Evolutionary conservation across 495 filamentous ascomycete genomes (phyloP).

Genomic region (Tuber aestivum): DNA sequence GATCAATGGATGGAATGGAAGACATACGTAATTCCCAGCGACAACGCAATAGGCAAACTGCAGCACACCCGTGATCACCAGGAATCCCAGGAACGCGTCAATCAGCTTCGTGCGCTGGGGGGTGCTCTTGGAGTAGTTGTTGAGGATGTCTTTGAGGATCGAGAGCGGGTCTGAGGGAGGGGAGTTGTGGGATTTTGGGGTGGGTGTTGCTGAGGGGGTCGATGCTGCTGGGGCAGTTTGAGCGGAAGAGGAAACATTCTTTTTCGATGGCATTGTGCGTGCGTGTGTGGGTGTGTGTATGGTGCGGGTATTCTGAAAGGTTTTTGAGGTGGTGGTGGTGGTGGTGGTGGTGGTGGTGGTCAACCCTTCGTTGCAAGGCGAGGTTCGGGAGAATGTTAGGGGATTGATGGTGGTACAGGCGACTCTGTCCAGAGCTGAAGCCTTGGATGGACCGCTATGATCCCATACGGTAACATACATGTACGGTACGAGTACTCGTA

Average conservation of each 20-base stretch:
- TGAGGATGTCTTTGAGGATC: slow-evolving; percentile 52
- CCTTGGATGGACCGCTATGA: background rate
- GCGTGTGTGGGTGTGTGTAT: slow-evolving; percentile 8
- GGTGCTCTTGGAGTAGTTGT: slow-evolving; percentile 70
- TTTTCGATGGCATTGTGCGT: slow-evolving; percentile 34
- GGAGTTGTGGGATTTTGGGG: slow-evolving; percentile 8
- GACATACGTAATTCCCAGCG: slow-evolving; percentile 86
- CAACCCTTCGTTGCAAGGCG: background rate
- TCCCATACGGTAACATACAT: too few relatives aligned
- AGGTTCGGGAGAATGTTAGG: too few relatives aligned
- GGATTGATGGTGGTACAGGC: slow-evolving; percentile 30
- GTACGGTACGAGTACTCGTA: too few relatives aligned
- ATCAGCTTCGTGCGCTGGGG: slow-evolving; percentile 87
- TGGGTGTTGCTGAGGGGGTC: background rate
- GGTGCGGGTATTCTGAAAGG: slow-evolving; percentile 13
- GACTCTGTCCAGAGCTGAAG: slow-evolving; percentile 34
- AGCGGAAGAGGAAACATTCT: slow-evolving; percentile 21
- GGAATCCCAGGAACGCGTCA: slow-evolving; percentile 85
- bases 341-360: slow-evolving; percentile 14
- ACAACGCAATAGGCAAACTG: slow-evolving; percentile 93
- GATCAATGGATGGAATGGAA: background rate
- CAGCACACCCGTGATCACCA: slow-evolving; percentile 75
- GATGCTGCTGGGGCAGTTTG: slow-evolving; percentile 5
- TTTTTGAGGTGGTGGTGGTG: slow-evolving; percentile 4
- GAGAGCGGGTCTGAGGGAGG: slow-evolving; percentile 32